These are phyloP conservation scores for Penicillium cinerascens DNA, from an alignment of 495 filamentous ascomycete species.

Conservation along the genomic window DNA sequence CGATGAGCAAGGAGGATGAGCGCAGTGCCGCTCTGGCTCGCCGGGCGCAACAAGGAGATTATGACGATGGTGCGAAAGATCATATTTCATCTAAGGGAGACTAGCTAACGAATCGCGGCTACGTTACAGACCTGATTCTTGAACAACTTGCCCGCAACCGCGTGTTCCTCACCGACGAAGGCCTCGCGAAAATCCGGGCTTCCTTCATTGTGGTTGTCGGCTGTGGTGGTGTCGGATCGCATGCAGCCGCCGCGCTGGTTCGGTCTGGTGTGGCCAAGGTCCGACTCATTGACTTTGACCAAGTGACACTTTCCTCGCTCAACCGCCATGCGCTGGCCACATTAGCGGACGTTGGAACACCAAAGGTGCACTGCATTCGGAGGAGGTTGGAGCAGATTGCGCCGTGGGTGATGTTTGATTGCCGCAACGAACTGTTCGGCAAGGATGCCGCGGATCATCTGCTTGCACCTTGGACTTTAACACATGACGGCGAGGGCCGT, in stretches of 20 bases:
- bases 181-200: conserved; percentile 71
- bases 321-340: conserved; percentile 95
- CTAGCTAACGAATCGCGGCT: conserved; percentile 13
- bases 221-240: conserved; percentile 91
- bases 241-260: conserved; percentile 79
- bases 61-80: conserved; percentile 67
- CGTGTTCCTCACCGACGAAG: conserved; percentile 81
- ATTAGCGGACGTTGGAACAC: conserved; percentile 88
- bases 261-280: conserved; percentile 84
- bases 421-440: conserved; percentile 79
- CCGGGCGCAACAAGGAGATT: conserved; percentile 81
- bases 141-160: conserved; percentile 95
- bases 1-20: conserved; percentile 70
- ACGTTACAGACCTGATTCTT: conserved; percentile 68
- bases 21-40: conserved; percentile 70
- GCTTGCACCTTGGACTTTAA: conserved; percentile 55
- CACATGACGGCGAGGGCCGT: conserved; percentile 50
- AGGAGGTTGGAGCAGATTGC: conserved; percentile 76
- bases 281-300: conserved; percentile 95
- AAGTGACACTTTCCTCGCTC: conserved; percentile 88
- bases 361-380: conserved; percentile 83
- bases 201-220: conserved; percentile 88
- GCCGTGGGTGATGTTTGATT: conserved; percentile 89
- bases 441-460: conserved; percentile 59
- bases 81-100: background rate